Conservation (phyloP, 805 yeast genomes). For the Spathaspora boniae region DNA sequence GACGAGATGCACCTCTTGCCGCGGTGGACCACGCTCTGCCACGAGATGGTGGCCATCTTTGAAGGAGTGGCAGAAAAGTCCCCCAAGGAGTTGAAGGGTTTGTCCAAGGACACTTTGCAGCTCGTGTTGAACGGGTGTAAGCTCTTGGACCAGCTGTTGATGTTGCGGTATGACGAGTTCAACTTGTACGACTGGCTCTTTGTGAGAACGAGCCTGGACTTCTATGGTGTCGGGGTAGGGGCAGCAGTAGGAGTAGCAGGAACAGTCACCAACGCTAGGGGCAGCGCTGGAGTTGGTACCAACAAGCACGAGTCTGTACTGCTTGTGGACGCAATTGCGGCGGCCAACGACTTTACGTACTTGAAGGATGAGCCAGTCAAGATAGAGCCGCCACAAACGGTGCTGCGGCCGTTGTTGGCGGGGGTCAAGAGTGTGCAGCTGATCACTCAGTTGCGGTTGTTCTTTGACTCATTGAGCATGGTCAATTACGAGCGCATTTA, state of each 20-base stretch:
- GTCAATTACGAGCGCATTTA: conserved; percentile 65
- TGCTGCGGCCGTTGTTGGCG: conserved; percentile 42
- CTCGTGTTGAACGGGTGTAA: conserved; percentile 64
- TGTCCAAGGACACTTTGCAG: conserved; percentile 34
- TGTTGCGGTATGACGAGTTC: conserved; percentile 72
- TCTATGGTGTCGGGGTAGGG: conserved; percentile 4
- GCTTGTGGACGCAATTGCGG: conserved; percentile 47
- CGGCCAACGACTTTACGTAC: conserved; percentile 25
- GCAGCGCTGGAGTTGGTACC: background rate
- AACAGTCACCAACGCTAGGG: background rate
- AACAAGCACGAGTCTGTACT: conserved; percentile 14
- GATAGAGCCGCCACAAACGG: conserved; percentile 28
- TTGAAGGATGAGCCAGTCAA: conserved; percentile 36
- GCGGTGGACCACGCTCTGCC: conserved; percentile 66
- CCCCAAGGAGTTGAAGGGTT: conserved; percentile 22
- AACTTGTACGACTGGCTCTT: conserved; percentile 82
- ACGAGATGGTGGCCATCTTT: conserved; percentile 56
- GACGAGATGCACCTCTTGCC: conserved; percentile 62
- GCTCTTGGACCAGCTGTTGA: conserved; percentile 68
- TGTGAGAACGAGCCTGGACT: conserved; percentile 53
- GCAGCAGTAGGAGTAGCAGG: background rate
- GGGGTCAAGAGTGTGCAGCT: conserved; percentile 39
- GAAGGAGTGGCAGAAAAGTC: conserved; percentile 26
- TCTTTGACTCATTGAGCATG: conserved; percentile 64
- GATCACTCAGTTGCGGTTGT: conserved; percentile 51